Base-by-base conservation (phyloP, 352 stramenopile genomes). In the Phytopythium oedochilum region DNA sequence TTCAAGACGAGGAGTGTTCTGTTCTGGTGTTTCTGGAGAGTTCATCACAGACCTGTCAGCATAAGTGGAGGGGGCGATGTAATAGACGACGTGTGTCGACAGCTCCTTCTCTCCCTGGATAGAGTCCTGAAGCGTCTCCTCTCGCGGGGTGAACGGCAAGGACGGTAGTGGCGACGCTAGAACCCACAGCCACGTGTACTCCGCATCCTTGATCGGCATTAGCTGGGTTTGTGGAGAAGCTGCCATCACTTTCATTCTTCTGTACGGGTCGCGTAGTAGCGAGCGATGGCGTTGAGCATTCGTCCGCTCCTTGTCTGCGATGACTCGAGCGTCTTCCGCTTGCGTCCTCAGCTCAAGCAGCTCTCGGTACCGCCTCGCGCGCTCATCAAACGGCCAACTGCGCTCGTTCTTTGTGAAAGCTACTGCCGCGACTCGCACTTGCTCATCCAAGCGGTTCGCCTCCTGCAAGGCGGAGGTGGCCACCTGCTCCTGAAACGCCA, bases 31-130 rank as follows among this genome's bases (percentile, higher is more conserved):
- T n/a, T 17, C 10, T 25, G 1, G 8, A 26, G 0, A 28, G 32
- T 12, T 3, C 17, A n/a, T n/a, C 25, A 1, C 18, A 4, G n/a
- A 12, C 3, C 15, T 32, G 10, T 32, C 34, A 12, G 14, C 36
- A 12, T 46, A 55, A 2, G 22, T 39, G 2, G 79, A 83, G 14
- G 60, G 46, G 17, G 71, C 75, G 53, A 75, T 82, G 48, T 89
- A 89, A 36, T 89, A 89, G 6, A 89, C 62, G 1, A 88, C 57
- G 42, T 86, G 75, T 18, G 73, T 84, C 7, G 79, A 89, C 18
- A 89, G 59, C 42, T 88, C 73, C 28, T 85, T 89, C 49, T 88
- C 76, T 1, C 40, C 65, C 0, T 65, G 34, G 4, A 89, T 55
- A 17, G 73, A 46, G 5, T 26, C 39, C 4, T 54, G 34, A 6